These are phyloP conservation scores for Mycena chlorophos DNA, from an alignment of 768 basidiomycete species.

Conservation along the genomic window DNA sequence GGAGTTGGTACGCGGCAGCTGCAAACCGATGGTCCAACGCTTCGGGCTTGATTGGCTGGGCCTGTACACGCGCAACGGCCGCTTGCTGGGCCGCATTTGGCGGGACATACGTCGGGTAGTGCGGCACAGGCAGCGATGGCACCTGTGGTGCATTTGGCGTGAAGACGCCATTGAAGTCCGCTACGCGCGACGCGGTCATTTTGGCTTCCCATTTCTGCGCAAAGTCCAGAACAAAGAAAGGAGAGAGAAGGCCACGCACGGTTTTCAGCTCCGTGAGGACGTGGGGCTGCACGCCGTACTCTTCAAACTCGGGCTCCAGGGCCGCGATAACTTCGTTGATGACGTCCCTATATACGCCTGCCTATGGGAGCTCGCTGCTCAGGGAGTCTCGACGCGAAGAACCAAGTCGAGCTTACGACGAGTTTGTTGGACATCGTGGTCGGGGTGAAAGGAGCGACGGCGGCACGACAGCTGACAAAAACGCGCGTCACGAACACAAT, in stretches of 20 bases:
- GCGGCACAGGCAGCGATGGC: slow-evolving; percentile 39
- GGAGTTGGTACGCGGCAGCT: slow-evolving; percentile 38
- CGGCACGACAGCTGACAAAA: slow-evolving; percentile 3
- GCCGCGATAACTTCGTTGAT: slow-evolving; percentile 76
- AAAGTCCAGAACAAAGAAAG: neutral
- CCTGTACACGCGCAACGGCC: slow-evolving; percentile 20
- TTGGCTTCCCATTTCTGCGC: slow-evolving; percentile 74
- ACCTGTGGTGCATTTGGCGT: slow-evolving; percentile 37
- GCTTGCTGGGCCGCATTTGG: slow-evolving; percentile 8
- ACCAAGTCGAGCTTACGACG: slow-evolving; percentile 60
- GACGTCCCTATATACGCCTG: slow-evolving; percentile 65
- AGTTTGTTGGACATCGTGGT: slow-evolving; percentile 69
- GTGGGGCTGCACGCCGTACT: slow-evolving; percentile 72
- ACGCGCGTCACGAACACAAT: no score
- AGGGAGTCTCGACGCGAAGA: slow-evolving; percentile 32
- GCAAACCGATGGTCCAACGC: slow-evolving; percentile 48
- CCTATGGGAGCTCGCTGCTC: slow-evolving; percentile 44
- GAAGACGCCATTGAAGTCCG: slow-evolving; percentile 59
- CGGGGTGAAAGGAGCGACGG: slow-evolving; percentile 1
- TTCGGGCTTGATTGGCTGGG: slow-evolving; percentile 49
- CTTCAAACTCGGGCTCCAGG: slow-evolving; percentile 74
- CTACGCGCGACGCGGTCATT: slow-evolving; percentile 67
- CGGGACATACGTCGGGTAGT: slow-evolving; percentile 37
- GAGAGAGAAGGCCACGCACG: slow-evolving; percentile 39
- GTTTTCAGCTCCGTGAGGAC: slow-evolving; percentile 64